Base-by-base conservation (phyloP, 495 filamentous ascomycete species). In the Talaromyces liani region DNA sequence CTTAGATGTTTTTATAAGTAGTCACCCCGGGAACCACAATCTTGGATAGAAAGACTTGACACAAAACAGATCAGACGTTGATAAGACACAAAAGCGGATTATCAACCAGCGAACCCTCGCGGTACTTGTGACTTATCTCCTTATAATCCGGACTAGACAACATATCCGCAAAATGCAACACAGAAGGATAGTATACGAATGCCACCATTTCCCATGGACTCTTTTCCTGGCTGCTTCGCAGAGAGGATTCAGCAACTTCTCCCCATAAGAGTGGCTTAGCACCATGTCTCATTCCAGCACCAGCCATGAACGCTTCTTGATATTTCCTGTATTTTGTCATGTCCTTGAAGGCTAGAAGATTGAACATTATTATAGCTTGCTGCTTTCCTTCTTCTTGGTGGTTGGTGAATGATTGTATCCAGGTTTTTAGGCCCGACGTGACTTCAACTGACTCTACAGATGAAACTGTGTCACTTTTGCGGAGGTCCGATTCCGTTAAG, bases 91-190 rank as follows among this genome's bases (percentile, higher is more conserved):
- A 18, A 62, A 62, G 16, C 20, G 41, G 60, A 22, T 62, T 62
- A 36, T 62, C 41, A 16, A 62, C 45, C 27, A 53, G 31, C 31
- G 60, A 62, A 8, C 60, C 60, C 12, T 62, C 60, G 10, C 60
- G 60, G 27, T 62, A 53, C 18, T 62, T 54, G 12, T 27, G 60
- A 18, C 60, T 62, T 16, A 54, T 62, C 47, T 62, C 60, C 60
- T 62, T 22, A 14, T 62, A 62, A 12, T 62, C 60, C 24, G 25
- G 20, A 53, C 31, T 27, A 3, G 41, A 25, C 60, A 62, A 27
- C 60, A 62, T 62, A 54, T 62, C 60, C 41, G 22, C 60, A 27
- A 62, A 62, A 62, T 62, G 60, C 18, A 62, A 27, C 49, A 62
- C 60, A 1, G 60, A 62, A 12, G 60, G 60, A 62, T 62, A 62